Conservation (phyloP, 2,329 filamentous ascomycete species). For the Plenodomus tracheiphilus region DNA sequence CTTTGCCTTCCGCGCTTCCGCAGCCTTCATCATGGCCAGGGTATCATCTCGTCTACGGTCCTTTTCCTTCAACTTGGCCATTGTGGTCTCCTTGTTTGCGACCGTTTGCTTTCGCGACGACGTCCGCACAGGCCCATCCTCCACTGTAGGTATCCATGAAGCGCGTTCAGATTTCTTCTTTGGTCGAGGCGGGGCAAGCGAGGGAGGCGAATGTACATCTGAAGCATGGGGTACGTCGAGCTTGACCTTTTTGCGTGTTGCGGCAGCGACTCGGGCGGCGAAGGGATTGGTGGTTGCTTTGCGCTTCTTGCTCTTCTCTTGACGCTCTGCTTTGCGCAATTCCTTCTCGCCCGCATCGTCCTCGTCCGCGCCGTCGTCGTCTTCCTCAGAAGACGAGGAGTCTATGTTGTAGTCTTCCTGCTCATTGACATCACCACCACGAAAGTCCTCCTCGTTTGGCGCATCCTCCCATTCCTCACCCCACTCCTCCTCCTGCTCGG, state of each 20-base stretch:
- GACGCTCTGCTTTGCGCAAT: constrained; percentile 74
- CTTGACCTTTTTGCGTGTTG: constrained; percentile 47
- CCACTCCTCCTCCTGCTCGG: constrained; percentile 39
- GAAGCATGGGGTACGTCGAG: constrained; percentile 34
- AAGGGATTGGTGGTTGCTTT: constrained; percentile 65
- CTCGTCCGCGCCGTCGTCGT: constrained; percentile 68
- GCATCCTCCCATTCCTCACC: constrained; percentile 68
- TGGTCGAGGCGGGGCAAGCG: constrained; percentile 48
- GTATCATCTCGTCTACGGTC: constrained; percentile 73
- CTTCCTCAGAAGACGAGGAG: constrained; percentile 75
- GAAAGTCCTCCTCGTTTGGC: constrained; percentile 59
- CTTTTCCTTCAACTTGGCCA: constrained; percentile 74
- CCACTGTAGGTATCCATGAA: constrained; percentile 68
- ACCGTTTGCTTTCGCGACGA: constrained; percentile 67
- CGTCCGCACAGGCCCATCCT: constrained; percentile 64
- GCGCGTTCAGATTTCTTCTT: constrained; percentile 74
- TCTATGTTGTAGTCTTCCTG: constrained; percentile 78
- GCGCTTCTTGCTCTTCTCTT: constrained; percentile 69
- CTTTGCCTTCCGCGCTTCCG: constrained; percentile 67
- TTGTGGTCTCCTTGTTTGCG: constrained; percentile 59
- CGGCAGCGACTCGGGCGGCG: constrained; percentile 38
- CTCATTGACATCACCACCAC: constrained; percentile 58
- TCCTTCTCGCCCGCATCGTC: constrained; percentile 88
- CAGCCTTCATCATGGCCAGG: constrained; percentile 64
- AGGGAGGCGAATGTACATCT: constrained; percentile 47